Percentiles rank a stretch among this genome's conserved stretches.
Evolutionary conservation across 331 rosid species (phyloP).

Genomic region (Cydonia oblonga): DNA sequence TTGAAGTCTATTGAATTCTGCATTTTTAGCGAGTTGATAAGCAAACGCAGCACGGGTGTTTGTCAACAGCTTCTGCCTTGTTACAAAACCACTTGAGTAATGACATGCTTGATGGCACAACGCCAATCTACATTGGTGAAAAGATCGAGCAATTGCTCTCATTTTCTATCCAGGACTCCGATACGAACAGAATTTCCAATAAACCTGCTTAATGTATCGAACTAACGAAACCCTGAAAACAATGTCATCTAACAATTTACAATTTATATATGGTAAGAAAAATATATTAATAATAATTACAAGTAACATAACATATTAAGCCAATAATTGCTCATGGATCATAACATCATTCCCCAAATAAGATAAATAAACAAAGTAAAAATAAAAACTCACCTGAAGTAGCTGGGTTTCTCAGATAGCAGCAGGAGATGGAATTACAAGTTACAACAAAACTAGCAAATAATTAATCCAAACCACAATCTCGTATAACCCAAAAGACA

Average conservation of each 20-base stretch:
- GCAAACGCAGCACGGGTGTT: constrained; percentile 21
- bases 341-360: too few species aligned
- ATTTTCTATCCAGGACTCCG: constrained; percentile 28
- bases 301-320: background rate
- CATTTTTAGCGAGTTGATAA: constrained; percentile 20
- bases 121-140: constrained; percentile 32
- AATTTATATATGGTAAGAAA: background rate
- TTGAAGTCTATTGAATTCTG: constrained; percentile 16
- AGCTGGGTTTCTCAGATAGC: too few species aligned
- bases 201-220: background rate
- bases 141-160: constrained; percentile 46
- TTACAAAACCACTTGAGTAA: constrained; percentile 16
- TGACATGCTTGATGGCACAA: constrained; percentile 24
- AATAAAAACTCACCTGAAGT: too few species aligned
- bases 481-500: too few species aligned
- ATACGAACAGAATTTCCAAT: background rate
- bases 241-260: constrained; percentile 1
- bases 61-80: constrained; percentile 21
- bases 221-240: constrained; percentile 24
- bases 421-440: too few species aligned
- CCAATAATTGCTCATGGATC: too few species aligned
- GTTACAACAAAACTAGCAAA: too few species aligned
- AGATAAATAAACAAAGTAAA: too few species aligned
- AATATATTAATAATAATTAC: background rate
- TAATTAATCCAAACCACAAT: too few species aligned